A percentile compares a stretch with the other conserved stretches of the same genome.
Conservation (phyloP, 2,329 filamentous ascomycete genomes). For the Ceratocystis cubensis region DNA sequence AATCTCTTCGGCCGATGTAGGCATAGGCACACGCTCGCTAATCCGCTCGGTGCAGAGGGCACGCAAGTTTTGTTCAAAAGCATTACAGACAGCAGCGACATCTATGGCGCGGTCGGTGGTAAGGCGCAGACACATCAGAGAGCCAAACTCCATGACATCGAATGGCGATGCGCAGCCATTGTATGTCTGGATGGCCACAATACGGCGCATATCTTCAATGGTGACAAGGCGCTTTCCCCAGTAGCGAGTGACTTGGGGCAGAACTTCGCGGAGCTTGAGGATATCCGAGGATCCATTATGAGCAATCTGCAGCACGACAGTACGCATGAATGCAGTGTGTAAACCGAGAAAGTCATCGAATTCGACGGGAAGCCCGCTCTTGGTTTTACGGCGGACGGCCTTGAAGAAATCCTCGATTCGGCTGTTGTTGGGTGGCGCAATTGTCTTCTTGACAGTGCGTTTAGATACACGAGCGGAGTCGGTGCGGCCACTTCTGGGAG, state of each 20-base stretch:
- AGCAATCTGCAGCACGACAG: slow-evolving; percentile 54
- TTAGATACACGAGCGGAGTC: slow-evolving; percentile 16
- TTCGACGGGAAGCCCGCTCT: slow-evolving; percentile 36
- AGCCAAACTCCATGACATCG: slow-evolving; percentile 40
- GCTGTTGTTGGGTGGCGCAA: slow-evolving; percentile 20
- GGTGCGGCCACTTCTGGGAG: slow-evolving; percentile 21
- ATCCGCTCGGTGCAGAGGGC: slow-evolving; percentile 32
- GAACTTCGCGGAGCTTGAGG: slow-evolving; percentile 49
- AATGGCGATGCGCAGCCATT: slow-evolving; percentile 29
- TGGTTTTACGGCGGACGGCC: slow-evolving; percentile 23
- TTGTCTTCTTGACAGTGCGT: slow-evolving; percentile 20
- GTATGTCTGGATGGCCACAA: slow-evolving; percentile 47
- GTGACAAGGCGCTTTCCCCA: slow-evolving; percentile 62
- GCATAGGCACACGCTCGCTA: slow-evolving; percentile 22
- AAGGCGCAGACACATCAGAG: slow-evolving; percentile 39
- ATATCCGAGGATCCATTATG: slow-evolving; percentile 53
- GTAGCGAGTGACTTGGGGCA: slow-evolving; percentile 49
- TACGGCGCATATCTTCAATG: slow-evolving; percentile 51
- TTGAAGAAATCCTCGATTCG: slow-evolving; percentile 33
- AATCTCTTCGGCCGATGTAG: slow-evolving; percentile 19
- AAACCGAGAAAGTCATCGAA: slow-evolving; percentile 49
- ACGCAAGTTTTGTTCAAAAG: slow-evolving; percentile 43
- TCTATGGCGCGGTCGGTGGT: slow-evolving; percentile 31
- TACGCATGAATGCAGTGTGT: slow-evolving; percentile 54
- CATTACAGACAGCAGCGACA: slow-evolving; percentile 40